Conservation (phyloP, 257 asterid genomes). For the Nyctanthes arbortristis region DNA sequence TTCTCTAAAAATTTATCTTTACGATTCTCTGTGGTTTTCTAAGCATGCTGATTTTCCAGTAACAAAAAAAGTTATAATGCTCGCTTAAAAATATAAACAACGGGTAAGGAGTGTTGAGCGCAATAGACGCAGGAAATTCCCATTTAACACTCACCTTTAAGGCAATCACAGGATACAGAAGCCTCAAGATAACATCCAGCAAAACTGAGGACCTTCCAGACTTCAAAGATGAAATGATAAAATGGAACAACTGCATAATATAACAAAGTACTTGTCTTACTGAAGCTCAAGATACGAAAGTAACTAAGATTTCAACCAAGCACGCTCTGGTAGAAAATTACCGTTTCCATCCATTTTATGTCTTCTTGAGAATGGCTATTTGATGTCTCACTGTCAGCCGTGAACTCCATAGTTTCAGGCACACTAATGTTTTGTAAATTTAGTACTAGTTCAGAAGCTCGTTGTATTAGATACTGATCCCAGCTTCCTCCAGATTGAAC, state of each 20-base stretch:
- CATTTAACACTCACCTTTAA: constrained; percentile 61
- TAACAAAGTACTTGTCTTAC: constrained; percentile 24
- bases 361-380: constrained; percentile 67
- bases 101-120: constrained; percentile 1
- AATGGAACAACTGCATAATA: constrained; percentile 79
- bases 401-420: constrained; percentile 52
- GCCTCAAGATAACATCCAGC: constrained; percentile 91
- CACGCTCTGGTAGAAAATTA: constrained; percentile 36
- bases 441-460: constrained; percentile 68
- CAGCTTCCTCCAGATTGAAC: constrained; percentile 46
- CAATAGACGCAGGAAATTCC: constrained; percentile 19
- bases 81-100: constrained; percentile 16
- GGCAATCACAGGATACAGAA: constrained; percentile 83
- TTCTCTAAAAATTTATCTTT: not conserved
- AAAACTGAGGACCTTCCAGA: constrained; percentile 93
- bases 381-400: constrained; percentile 52
- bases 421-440: constrained; percentile 65
- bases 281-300: constrained; percentile 17
- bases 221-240: constrained; percentile 84
- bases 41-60: not conserved
- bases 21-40: not conserved
- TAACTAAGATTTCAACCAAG: constrained; percentile 15
- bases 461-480: constrained; percentile 64
- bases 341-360: constrained; percentile 99
- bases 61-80: not conserved